Conservation (phyloP, 352 stramenopile species). For the Salisapilia sapeloensis region DNA sequence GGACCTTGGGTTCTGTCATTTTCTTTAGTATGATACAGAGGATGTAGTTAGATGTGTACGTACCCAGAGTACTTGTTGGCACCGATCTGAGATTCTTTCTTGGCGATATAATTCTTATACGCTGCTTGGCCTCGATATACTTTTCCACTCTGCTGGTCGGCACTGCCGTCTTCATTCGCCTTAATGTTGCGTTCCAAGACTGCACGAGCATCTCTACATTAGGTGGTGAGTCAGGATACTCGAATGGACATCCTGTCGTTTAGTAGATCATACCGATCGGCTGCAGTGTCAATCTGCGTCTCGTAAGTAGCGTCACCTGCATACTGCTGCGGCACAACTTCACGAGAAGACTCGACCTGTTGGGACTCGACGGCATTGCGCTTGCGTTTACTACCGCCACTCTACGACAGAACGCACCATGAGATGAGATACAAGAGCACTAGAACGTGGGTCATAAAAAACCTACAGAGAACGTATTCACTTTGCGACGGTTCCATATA, state of each 20-base stretch:
- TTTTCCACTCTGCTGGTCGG: conserved; percentile 46
- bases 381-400: conserved; percentile 23
- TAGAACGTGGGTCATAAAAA: not conserved
- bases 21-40: conserved; percentile 1
- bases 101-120: conserved; percentile 81
- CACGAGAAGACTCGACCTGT: conserved; percentile 46
- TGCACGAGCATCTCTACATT: conserved; percentile 48
- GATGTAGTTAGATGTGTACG: conserved; percentile 2
- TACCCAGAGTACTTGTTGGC: conserved; percentile 84
- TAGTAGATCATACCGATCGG: conserved; percentile 21
- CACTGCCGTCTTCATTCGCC: conserved; percentile 46
- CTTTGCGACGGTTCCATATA: conserved; percentile 12
- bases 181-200: conserved; percentile 68
- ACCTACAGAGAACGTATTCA: conserved; percentile 46
- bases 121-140: conserved; percentile 67
- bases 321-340: conserved; percentile 65
- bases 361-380: conserved; percentile 43
- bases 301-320: conserved; percentile 72
- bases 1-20: conserved; percentile 81
- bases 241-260: too few species aligned
- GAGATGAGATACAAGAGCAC: not conserved
- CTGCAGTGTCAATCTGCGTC: conserved; percentile 68
- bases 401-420: conserved; percentile 8
- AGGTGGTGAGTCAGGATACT: not conserved
- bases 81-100: conserved; percentile 74